phyloP scores from a whole-genome alignment of 2,329 filamentous ascomycete genomes.

The Fusarium acutatum region DNA sequence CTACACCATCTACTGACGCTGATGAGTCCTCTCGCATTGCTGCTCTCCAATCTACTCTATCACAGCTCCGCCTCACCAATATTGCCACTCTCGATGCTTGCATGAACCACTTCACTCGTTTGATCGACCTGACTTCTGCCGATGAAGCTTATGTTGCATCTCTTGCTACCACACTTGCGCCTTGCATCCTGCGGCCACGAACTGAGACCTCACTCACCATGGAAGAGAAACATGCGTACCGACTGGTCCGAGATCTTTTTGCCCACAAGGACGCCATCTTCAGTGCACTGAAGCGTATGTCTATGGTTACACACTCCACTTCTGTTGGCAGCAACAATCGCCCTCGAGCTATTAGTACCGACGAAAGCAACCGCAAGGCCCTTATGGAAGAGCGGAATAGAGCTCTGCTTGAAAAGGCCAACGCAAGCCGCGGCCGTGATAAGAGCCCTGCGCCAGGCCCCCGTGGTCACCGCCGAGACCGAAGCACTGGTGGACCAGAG shows the following conservation, averaged over 20 bases:
- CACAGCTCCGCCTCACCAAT: conserved; percentile 92
- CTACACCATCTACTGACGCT: conserved; percentile 78
- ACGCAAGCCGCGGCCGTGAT: conserved; percentile 73
- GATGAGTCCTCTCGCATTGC: conserved; percentile 83
- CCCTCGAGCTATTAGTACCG: conserved; percentile 88
- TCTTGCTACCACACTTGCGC: conserved; percentile 78
- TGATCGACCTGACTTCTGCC: conserved; percentile 96
- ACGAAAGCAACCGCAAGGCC: conserved; percentile 93
- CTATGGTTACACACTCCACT: conserved; percentile 71
- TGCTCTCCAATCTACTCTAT: conserved; percentile 93
- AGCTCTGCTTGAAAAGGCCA: conserved; percentile 75
- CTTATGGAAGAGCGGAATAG: conserved; percentile 94
- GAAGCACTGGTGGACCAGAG: conserved; percentile 75
- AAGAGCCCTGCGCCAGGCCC: conserved; percentile 75
- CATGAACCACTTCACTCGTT: conserved; percentile 96
- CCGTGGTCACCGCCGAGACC: conserved; percentile 77
- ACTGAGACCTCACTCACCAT: conserved; percentile 89
- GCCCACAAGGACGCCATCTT: conserved; percentile 96
- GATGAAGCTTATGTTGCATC: conserved; percentile 84
- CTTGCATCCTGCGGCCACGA: conserved; percentile 88
- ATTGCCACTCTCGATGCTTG: conserved; percentile 98
- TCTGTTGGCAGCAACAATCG: conserved; percentile 64
- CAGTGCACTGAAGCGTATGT: conserved; percentile 92
- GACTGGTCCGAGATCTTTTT: conserved; percentile 90
- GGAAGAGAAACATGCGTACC: conserved; percentile 93